Conservation (phyloP, 2,329 filamentous ascomycete species). For the Fusarium lateritium region DNA sequence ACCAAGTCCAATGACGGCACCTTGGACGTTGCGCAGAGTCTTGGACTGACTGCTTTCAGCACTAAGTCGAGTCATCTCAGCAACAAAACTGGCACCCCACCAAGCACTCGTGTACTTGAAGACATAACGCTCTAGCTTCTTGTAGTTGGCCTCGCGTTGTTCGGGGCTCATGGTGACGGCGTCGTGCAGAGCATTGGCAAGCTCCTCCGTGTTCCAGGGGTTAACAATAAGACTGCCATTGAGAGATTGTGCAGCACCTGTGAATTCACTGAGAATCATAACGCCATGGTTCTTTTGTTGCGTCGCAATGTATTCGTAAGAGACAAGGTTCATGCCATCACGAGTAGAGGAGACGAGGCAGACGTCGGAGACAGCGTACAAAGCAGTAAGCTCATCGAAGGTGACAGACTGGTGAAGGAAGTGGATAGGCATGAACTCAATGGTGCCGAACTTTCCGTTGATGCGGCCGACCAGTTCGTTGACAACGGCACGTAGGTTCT, state of each 20-base stretch:
- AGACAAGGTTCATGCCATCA: constrained; percentile 98
- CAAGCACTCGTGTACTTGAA: constrained; percentile 98
- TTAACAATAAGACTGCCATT: constrained; percentile 96
- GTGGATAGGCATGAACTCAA: constrained; percentile 99
- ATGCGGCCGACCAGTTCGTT: constrained; percentile 98
- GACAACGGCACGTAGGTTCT: constrained; percentile 93
- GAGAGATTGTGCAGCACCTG: constrained; percentile 92
- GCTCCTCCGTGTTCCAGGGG: constrained; percentile 97
- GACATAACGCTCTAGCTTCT: constrained; percentile 93
- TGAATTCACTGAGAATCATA: constrained; percentile 97
- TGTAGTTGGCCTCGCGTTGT: constrained; percentile 87
- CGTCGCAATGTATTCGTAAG: constrained; percentile 97
- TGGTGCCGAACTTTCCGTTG: constrained; percentile 96
- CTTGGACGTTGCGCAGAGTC: constrained; percentile 59
- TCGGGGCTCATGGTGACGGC: constrained; percentile 97
- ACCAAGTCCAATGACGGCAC: constrained; percentile 54
- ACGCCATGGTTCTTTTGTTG: constrained; percentile 92
- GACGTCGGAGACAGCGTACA: constrained; percentile 93
- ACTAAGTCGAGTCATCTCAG: constrained; percentile 77
- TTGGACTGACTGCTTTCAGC: constrained; percentile 57
- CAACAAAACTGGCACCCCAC: constrained; percentile 95
- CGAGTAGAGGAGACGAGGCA: constrained; percentile 96
- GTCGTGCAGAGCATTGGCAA: constrained; percentile 93
- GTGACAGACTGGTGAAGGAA: constrained; percentile 97
- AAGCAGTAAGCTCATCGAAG: constrained; percentile 93